Base-by-base conservation (phyloP, 139 green algal genomes). In the Parachlorella kessleri region DNA sequence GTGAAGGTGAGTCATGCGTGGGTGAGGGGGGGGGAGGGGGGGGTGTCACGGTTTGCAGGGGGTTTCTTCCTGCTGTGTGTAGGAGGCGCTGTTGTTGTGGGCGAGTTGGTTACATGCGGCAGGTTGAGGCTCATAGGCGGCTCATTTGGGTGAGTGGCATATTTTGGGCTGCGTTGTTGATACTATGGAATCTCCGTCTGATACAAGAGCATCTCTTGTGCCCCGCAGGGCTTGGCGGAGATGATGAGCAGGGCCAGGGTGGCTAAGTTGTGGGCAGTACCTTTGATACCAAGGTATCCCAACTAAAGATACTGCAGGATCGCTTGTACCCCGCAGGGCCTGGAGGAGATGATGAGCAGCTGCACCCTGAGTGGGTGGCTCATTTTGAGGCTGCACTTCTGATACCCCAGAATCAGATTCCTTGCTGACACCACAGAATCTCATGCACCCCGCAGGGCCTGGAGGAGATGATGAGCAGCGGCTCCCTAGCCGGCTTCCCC, bases 401-500 rank as follows among this genome's bases (percentile, higher is more conserved):
- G n/a, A n/a, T n/a, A n/a, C n/a, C n/a, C n/a, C n/a, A n/a, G n/a
- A n/a, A n/a, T n/a, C n/a, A n/a, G 48, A 18, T 59, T 59, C 14
- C 14, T 59, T 59, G 14, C 21, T 69, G 26, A 32, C 2, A 18
- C 63, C 64, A 30, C 48, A 21, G 30, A 0, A 53, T 24, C 63
- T 5, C 59, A 4, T 37, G 37, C 39, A 3, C 23, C 36, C 36
- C 88, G 55, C 67, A 97, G 91, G 97, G 97, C 26, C 89, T 99
- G 70, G 93, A 99, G 89, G 93, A 98, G 84, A 94, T 88, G 85
- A 99, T 99, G 96, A 72, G 36, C 77, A 92, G 66, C 38, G 97
- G 97, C 77, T 85, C 90, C 37, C 88, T 99, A 67, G 96, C 95
- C 7, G 97, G 97, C 66, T 99, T 96, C 93, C 96, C 96, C 33